These are phyloP conservation scores for Chimonanthus praecox DNA, from an alignment of 164 flowering plant species.

Conservation along the genomic window DNA sequence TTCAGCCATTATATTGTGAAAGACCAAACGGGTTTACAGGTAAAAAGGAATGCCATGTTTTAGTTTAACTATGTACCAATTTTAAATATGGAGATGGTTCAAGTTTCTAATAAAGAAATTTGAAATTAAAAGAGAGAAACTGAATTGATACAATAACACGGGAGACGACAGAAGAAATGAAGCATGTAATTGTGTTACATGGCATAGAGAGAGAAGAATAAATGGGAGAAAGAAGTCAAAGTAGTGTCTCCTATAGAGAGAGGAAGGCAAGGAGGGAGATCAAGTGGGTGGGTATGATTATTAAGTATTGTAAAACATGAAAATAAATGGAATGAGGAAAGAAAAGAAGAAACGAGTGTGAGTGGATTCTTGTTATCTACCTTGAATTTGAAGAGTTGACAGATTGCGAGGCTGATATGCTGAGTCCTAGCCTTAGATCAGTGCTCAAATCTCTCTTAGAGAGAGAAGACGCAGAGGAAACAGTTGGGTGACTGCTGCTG, in stretches of 20 bases:
- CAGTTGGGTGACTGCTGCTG: slow-evolving; percentile 21
- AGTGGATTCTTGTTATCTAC: not conserved
- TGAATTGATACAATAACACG: not conserved
- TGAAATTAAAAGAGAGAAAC: not conserved
- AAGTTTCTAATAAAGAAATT: not conserved
- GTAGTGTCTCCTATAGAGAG: too few relatives aligned
- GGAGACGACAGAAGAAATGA: not conserved
- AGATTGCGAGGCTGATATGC: slow-evolving; percentile 24
- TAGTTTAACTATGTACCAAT: not conserved
- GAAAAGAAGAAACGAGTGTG: slow-evolving; percentile 4
- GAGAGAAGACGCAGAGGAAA: slow-evolving; percentile 19
- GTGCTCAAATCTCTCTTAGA: slow-evolving; percentile 30
- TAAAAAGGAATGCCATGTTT: not conserved
- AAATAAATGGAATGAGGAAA: not conserved
- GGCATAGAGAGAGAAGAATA: too few relatives aligned
- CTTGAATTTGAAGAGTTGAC: slow-evolving; percentile 11
- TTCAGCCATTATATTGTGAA: too few relatives aligned
- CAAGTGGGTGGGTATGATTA: not conserved
- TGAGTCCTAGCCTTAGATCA: slow-evolving; percentile 53
- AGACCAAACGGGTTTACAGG: too few relatives aligned
- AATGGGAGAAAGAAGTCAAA: too few relatives aligned
- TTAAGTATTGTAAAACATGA: not conserved
- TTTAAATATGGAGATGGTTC: not conserved
- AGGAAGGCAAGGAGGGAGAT: not conserved
- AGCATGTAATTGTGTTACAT: too few relatives aligned